phyloP scores from a whole-genome alignment of 305 asterid species.

The Fraxinus albicans region DNA sequence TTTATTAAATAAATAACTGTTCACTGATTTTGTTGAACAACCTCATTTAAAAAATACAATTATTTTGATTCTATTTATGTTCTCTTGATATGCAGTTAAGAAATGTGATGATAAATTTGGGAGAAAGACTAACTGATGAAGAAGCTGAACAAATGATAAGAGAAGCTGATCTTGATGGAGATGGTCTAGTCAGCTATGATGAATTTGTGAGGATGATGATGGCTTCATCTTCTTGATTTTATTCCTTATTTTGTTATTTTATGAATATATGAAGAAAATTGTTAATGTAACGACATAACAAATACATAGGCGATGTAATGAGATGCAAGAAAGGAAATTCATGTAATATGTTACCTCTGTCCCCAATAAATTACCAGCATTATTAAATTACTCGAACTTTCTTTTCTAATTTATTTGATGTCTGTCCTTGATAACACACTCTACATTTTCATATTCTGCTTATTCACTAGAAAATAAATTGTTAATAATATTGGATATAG shows the following conservation, averaged over 20 bases:
- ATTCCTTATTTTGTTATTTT: not conserved
- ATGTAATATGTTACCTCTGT: not conserved
- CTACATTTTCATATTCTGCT: not conserved
- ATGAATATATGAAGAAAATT: not conserved
- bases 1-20: not conserved
- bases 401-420: not conserved
- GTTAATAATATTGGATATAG: too few species aligned
- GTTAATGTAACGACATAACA: not conserved
- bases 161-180: conserved; percentile 84
- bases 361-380: not conserved
- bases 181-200: conserved; percentile 80
- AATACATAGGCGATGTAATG: not conserved
- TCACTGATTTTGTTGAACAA: not conserved
- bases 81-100: conserved; percentile 51
- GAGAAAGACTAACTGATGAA: conserved; percentile 71
- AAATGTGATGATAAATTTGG: conserved; percentile 74
- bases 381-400: not conserved
- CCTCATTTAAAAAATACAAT: not conserved
- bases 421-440: not conserved
- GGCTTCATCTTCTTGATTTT: conserved; percentile 23
- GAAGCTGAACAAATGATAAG: conserved; percentile 83
- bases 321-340: not conserved
- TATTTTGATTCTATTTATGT: not conserved
- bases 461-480: too few species aligned
- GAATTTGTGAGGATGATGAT: conserved; percentile 79